Evolutionary conservation across 257 asterid genomes (phyloP).

Genomic region (Solanum virginianum): DNA sequence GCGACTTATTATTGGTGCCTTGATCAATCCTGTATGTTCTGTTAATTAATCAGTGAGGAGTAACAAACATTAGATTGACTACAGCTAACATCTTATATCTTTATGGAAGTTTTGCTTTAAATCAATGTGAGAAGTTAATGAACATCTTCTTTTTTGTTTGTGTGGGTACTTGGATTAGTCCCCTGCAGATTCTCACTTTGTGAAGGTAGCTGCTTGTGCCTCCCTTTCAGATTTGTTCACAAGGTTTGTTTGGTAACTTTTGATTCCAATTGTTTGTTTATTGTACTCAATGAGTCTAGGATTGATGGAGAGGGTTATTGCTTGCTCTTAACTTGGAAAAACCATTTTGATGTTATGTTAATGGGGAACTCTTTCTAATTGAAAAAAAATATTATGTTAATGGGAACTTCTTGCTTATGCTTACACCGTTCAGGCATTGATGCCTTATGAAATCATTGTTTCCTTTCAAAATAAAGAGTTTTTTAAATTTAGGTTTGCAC

Average conservation of each 20-base stretch:
- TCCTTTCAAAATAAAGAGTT: background rate
- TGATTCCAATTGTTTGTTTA: background rate
- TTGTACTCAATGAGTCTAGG: background rate
- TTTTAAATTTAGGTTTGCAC: background rate
- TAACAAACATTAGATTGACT: background rate
- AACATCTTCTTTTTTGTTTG: background rate
- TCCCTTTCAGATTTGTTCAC: slow-evolving; percentile 69
- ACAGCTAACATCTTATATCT: background rate
- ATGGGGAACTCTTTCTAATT: background rate
- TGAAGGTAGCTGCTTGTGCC: slow-evolving; percentile 82
- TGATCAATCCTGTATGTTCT: background rate
- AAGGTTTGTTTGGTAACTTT: slow-evolving; percentile 37
- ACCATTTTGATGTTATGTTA: background rate
- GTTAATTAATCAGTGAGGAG: background rate
- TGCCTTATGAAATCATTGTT: background rate
- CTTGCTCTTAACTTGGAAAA: background rate
- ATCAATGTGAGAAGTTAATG: background rate
- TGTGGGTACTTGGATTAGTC: slow-evolving; percentile 19
- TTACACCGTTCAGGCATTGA: background rate
- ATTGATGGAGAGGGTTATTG: background rate
- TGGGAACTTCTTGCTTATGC: background rate
- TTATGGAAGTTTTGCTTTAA: background rate
- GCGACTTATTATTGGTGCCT: background rate
- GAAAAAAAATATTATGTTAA: background rate
- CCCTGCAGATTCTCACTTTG: slow-evolving; percentile 47